Percentiles rank a stretch among this genome's conserved stretches.
Conservation (phyloP, 768 basidiomycete species). For the Calocera cornea region DNA sequence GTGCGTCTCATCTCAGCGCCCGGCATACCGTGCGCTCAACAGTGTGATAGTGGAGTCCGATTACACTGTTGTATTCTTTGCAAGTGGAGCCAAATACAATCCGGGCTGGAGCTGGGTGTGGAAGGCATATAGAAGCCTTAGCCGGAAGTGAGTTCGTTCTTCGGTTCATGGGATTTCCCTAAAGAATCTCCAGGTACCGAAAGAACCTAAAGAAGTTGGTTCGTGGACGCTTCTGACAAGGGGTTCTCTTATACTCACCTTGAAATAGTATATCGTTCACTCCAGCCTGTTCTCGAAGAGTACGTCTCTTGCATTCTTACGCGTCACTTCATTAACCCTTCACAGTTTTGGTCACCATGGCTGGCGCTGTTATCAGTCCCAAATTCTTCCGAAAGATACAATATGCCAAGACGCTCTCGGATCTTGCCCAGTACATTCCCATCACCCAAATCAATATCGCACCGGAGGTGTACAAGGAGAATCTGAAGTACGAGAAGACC, state of each 20-base stretch:
- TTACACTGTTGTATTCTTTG: constrained; percentile 78
- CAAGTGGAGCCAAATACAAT: constrained; percentile 57
- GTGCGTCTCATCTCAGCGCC: constrained; percentile 28
- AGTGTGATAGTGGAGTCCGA: constrained; percentile 61
- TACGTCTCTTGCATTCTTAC: constrained; percentile 23
- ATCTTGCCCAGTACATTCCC: constrained; percentile 61
- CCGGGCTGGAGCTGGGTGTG: constrained; percentile 86
- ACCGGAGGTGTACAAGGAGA: constrained; percentile 76
- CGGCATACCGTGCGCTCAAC: too few species aligned
- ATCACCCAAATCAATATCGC: constrained; percentile 80
- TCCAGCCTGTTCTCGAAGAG: constrained; percentile 82
- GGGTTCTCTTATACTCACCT: not conserved
- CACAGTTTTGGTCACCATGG: constrained; percentile 75
- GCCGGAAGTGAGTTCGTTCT: constrained; percentile 38
- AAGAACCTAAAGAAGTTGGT: constrained; percentile 79
- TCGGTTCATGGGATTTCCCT: not conserved
- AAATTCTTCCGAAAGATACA: constrained; percentile 80
- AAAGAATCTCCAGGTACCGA: constrained; percentile 35
- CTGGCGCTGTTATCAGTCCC: constrained; percentile 78
- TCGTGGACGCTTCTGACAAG: constrained; percentile 18
- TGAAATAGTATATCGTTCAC: constrained; percentile 63
- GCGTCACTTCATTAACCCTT: constrained; percentile 7
- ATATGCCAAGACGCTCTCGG: constrained; percentile 64
- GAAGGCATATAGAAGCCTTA: constrained; percentile 69
- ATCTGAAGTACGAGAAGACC: constrained; percentile 55